Evolutionary conservation across 176 grass and related monocot genomes (phyloP).

Genomic region (Aegilops umbellulata): DNA sequence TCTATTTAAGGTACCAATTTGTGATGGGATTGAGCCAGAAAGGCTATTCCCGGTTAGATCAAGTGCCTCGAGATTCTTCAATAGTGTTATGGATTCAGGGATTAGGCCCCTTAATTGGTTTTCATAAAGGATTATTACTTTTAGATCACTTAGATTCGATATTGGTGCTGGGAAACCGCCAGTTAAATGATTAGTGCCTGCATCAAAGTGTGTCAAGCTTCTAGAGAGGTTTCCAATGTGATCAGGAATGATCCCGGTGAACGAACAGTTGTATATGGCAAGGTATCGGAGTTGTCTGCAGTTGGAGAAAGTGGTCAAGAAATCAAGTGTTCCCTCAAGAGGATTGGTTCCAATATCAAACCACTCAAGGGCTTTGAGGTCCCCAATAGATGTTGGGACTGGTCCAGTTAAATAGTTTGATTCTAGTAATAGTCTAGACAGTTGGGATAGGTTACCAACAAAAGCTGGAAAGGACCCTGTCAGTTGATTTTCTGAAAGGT

Average conservation of each 20-base stretch:
- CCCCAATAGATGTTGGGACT: background rate
- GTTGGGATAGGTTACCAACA: background rate
- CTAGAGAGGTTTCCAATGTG: background rate
- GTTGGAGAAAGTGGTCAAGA: background rate
- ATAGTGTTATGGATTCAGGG: background rate
- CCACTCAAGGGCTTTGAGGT: background rate
- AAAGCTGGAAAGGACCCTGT: background rate
- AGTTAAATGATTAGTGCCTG: background rate
- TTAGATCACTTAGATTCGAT: background rate
- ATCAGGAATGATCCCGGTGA: background rate
- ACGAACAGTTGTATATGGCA: background rate
- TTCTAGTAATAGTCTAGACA: background rate
- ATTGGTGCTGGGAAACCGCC: background rate
- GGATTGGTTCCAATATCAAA: background rate
- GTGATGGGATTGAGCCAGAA: background rate
- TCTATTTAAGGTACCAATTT: background rate
- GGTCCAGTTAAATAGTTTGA: background rate
- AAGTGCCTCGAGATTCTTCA: background rate
- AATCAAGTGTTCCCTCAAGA: background rate
- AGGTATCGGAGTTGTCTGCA: background rate
- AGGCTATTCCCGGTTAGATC: background rate
- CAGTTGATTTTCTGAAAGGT: background rate
- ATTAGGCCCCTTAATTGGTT: background rate
- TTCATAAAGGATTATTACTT: accelerated
- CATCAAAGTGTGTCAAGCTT: background rate